These are phyloP conservation scores for Pseudotsuga menziesii DNA, from an alignment of 75 land plant species.

Conservation along the genomic window DNA sequence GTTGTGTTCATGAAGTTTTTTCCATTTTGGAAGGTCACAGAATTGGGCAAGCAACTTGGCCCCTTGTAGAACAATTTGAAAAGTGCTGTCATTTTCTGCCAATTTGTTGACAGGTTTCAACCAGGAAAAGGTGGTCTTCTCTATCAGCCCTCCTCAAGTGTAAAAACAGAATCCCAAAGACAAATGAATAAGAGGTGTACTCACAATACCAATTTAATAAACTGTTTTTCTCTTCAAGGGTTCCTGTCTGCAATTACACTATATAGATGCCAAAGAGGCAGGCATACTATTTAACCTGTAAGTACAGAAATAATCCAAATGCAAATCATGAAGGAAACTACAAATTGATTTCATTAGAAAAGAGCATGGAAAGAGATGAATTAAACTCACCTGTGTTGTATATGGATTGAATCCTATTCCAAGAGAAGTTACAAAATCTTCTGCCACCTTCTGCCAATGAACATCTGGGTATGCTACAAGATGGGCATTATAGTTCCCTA, in stretches of 20 bases:
- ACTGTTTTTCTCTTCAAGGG: no score
- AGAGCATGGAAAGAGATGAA: background rate
- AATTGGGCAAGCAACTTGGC: no score
- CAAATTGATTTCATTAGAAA: background rate
- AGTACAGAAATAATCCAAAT: background rate
- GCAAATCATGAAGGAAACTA: background rate
- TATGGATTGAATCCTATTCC: constrained; percentile 88
- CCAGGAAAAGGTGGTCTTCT: no score
- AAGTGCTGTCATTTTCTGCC: no score
- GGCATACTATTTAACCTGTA: background rate
- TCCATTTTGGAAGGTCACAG: no score
- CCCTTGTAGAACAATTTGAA: no score
- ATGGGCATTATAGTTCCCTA: constrained; percentile 98
- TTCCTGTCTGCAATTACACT: background rate
- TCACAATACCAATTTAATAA: no score
- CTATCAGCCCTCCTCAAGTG: no score
- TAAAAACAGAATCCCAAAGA: no score
- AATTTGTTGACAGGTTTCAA: no score
- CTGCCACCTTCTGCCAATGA: constrained; percentile 75
- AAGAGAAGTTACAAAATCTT: constrained; percentile 82
- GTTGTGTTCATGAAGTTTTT: no score
- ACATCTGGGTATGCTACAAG: constrained; percentile 79
- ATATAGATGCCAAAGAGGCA: background rate
- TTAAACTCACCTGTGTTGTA: constrained; percentile 70
- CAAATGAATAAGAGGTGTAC: no score